These are phyloP conservation scores for Hysterium pulicare DNA, from an alignment of 2,329 filamentous ascomycete genomes.

Conservation along the genomic window DNA sequence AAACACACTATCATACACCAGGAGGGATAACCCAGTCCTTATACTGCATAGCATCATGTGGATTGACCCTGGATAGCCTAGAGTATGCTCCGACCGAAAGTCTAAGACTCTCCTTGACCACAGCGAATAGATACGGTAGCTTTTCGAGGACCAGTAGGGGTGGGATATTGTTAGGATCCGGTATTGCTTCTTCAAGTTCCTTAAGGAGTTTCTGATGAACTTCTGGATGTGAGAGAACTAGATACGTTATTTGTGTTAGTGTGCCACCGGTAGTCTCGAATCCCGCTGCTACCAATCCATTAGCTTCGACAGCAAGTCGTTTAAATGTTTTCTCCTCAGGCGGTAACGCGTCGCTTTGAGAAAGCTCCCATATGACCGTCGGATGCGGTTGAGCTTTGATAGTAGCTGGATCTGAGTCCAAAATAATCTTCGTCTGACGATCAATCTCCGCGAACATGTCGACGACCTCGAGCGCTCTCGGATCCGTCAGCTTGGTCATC, in stretches of 20 bases:
- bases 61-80: constrained; percentile 3
- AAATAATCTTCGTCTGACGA: constrained; percentile 7
- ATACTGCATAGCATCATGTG: constrained; percentile 4
- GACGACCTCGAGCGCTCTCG: constrained; percentile 10
- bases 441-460: constrained; percentile 9
- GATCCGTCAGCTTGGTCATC: constrained; percentile 8
- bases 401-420: constrained; percentile 6
- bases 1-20: constrained; percentile 1
- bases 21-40: constrained; percentile 9
- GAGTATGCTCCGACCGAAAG: constrained; percentile 3
- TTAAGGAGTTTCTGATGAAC: constrained; percentile 6
- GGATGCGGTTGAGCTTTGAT: constrained; percentile 4
- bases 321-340: constrained; percentile 7
- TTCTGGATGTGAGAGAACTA: constrained; percentile 7
- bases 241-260: constrained; percentile 7
- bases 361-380: constrained; percentile 9
- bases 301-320: constrained; percentile 9
- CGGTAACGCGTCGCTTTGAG: constrained; percentile 7
- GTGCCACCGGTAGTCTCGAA: constrained; percentile 11
- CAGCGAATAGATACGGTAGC: constrained; percentile 4
- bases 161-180: constrained; percentile 9
- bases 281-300: constrained; percentile 10
- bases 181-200: constrained; percentile 10
- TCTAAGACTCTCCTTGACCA: constrained; percentile 5
- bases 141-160: not conserved